Base-by-base conservation (phyloP, 208 protist genomes). In the Phytomonas francai region DNA sequence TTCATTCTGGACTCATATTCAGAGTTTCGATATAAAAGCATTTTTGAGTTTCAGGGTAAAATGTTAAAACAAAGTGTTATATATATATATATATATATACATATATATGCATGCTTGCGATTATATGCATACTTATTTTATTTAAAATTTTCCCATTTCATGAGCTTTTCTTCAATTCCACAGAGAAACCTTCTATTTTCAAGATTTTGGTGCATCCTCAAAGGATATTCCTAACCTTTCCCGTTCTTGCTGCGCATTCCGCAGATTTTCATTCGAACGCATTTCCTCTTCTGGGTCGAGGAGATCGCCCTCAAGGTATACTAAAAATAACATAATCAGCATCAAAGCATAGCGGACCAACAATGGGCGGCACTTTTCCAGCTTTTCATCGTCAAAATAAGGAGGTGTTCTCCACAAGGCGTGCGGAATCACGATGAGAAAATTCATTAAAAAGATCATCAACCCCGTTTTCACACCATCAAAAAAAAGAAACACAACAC, bases 331-430 rank as follows among this genome's bases (percentile, higher is more conserved):
- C 7, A 95, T 39, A 22, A 78, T 42, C 16, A 90, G 27, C 7
- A 77, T 78, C 22, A 91, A 66, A 9, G 81, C 62, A 67, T 92
- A 89, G 67, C 92, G 80, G 28, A 74, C 65, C 56, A 87, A 59
- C 73, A 90, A 91, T 19, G 89, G 87, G 7, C 89, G 78, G 34
- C 77, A 80, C 71, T 93, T 95, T 69, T 95, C 89, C 59, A 95
- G 56, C 29, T 95, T 87, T 60, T 91, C 87, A 64, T 95, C 87
- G 61, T 95, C 84, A 75, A 93, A 95, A 74, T 88, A 91, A 0
- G 83, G 88, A 3, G 87, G 82, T 34, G 76, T 76, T 39, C 87
- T 83, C 27, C 73, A 76, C 39, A 91, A 60, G 16, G 85, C 89
- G 70, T 95, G 89, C 3, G 87, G 81, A n/a, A 93, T 64, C 36